Percentiles rank a stretch among this genome's conserved stretches.
phyloP scores from a whole-genome alignment of 345 rosid genomes.

The Anacardium occidentale region DNA sequence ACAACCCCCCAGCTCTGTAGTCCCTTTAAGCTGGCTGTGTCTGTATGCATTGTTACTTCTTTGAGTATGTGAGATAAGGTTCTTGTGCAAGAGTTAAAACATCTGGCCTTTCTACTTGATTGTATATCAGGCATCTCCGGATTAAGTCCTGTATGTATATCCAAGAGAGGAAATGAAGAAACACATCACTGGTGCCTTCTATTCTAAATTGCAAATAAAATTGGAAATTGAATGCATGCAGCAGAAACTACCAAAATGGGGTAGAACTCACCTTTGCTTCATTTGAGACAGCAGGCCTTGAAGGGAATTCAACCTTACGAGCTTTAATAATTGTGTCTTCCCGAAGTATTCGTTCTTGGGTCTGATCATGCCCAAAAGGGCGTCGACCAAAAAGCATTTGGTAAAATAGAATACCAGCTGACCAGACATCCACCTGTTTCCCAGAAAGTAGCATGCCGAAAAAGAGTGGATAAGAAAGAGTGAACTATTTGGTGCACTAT shows the following conservation, averaged over 20 bases:
- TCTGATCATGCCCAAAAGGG: constrained; percentile 98
- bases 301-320: constrained; percentile 89
- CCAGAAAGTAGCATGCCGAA: constrained; percentile 6
- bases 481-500: neutral
- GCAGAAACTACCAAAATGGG: constrained; percentile 1
- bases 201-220: neutral
- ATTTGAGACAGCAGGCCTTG: constrained; percentile 86
- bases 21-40: constrained; percentile 19
- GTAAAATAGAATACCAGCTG: constrained; percentile 88
- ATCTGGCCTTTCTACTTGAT: constrained; percentile 87
- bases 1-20: constrained; percentile 20
- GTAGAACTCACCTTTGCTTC: constrained; percentile 78
- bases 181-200: neutral
- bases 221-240: neutral
- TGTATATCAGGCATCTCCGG: constrained; percentile 84
- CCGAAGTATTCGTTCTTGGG: constrained; percentile 88
- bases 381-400: constrained; percentile 94
- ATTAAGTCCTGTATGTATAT: constrained; percentile 68
- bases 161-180: neutral
- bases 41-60: constrained; percentile 47
- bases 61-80: constrained; percentile 72
- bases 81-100: constrained; percentile 84
- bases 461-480: neutral
- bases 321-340: constrained; percentile 98
- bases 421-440: constrained; percentile 97